Evolutionary conservation across 345 rosid species (phyloP).

Genomic region (Brassica juncea): DNA sequence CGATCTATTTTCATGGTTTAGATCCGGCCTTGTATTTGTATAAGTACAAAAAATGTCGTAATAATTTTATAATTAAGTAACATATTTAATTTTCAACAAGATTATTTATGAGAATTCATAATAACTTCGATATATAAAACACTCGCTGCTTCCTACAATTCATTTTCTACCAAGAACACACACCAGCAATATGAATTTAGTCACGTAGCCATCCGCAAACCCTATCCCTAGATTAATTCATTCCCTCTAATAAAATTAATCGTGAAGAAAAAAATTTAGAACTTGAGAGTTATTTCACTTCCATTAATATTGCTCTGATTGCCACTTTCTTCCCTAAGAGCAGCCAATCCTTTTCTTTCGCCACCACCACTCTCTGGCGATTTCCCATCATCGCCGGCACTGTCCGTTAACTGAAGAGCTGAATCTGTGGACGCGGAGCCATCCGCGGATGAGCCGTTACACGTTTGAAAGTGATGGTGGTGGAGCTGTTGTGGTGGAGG

Average conservation of each 20-base stretch:
- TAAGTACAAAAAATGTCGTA: neutral
- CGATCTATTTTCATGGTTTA: neutral
- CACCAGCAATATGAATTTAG: slow-evolving; percentile 25
- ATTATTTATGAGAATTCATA: neutral
- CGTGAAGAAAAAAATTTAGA: slow-evolving; percentile 35
- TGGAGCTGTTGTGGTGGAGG: slow-evolving; percentile 36
- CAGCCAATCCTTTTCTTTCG: slow-evolving; percentile 67
- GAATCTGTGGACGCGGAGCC: slow-evolving; percentile 37
- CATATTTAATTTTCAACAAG: neutral
- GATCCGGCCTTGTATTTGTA: too few relatives aligned
- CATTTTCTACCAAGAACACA: slow-evolving; percentile 6
- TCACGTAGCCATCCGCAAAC: slow-evolving; percentile 27
- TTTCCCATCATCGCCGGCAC: slow-evolving; percentile 75
- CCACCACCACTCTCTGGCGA: slow-evolving; percentile 74
- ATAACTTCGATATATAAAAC: slow-evolving; percentile 5
- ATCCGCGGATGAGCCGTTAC: slow-evolving; percentile 41
- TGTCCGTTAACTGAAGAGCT: slow-evolving; percentile 40
- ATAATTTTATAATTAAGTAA: neutral
- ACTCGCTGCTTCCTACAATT: slow-evolving; percentile 6
- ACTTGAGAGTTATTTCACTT: slow-evolving; percentile 88
- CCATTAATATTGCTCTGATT: slow-evolving; percentile 64
- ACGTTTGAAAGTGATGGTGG: slow-evolving; percentile 65
- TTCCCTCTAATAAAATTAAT: slow-evolving; percentile 8
- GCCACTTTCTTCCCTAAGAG: slow-evolving; percentile 71
- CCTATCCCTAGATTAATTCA: slow-evolving; percentile 39